Evolutionary conservation across 257 asterid species (phyloP).

Genomic region (Solanum arcanum): DNA sequence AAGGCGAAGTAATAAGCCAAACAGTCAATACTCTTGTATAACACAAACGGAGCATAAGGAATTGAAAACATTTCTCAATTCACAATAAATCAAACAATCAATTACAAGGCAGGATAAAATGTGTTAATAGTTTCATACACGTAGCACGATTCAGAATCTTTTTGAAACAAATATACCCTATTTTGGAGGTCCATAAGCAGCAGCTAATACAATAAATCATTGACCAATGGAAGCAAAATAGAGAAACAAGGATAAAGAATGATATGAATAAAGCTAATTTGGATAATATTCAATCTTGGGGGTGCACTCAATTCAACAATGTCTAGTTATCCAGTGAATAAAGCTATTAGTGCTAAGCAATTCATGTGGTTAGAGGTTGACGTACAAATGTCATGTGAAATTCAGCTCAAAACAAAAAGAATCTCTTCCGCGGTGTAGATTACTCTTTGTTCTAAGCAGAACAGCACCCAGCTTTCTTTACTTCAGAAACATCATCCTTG

Average conservation of each 20-base stretch:
- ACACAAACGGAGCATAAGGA: not conserved
- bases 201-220: not conserved
- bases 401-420: not conserved
- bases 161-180: not conserved
- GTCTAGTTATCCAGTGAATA: not conserved
- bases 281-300: not conserved
- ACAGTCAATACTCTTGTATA: not conserved
- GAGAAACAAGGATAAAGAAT: not conserved
- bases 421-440: not conserved
- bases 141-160: not conserved
- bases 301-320: not conserved
- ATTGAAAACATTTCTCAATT: not conserved
- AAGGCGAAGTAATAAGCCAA: not conserved
- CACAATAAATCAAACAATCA: not conserved
- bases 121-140: not conserved
- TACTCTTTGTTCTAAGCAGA: not conserved
- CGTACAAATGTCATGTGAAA: not conserved
- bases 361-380: not conserved
- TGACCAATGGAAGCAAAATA: not conserved
- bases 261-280: not conserved
- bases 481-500: not conserved
- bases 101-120: not conserved
- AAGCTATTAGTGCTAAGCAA: not conserved
- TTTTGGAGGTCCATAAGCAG: not conserved
- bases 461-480: slow-evolving; percentile 7